Conservation (phyloP, 1,284 basidiomycete genomes). For the Tilletia caries region DNA sequence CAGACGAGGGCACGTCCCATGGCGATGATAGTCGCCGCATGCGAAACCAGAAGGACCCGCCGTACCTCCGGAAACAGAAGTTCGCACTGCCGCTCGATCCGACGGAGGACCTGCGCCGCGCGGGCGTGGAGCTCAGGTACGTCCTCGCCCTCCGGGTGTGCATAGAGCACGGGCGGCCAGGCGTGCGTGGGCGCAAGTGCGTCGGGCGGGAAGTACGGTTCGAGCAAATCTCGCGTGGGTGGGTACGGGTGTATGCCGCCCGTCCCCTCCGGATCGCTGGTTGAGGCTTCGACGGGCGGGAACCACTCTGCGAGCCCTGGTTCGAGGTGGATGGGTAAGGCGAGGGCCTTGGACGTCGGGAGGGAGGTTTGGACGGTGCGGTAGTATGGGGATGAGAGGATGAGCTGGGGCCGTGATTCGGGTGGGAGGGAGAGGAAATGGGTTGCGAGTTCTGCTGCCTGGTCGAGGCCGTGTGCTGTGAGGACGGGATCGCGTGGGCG, state of each 20-base stretch:
- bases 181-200: constrained; percentile 56
- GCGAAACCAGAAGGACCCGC: constrained; percentile 67
- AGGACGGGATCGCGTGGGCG: constrained; percentile 72
- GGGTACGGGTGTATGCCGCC: constrained; percentile 49
- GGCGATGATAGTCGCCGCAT: constrained; percentile 74
- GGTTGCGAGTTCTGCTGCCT: constrained; percentile 69
- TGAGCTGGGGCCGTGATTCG: constrained; percentile 66
- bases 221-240: constrained; percentile 60
- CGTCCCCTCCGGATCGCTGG: constrained; percentile 45
- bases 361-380: constrained; percentile 75
- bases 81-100: constrained; percentile 32
- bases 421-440: constrained; percentile 65
- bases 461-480: constrained; percentile 71
- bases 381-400: constrained; percentile 60
- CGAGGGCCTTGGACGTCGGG: constrained; percentile 65
- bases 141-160: constrained; percentile 69
- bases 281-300: constrained; percentile 64
- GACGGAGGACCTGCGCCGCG: constrained; percentile 59
- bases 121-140: constrained; percentile 67
- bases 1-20: constrained; percentile 65
- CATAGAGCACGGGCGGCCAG: constrained; percentile 64
- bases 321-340: constrained; percentile 68
- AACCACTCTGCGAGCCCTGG: constrained; percentile 84
- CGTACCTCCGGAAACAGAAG: constrained; percentile 53
- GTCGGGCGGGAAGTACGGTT: constrained; percentile 67